These are phyloP conservation scores for Calonectria naviculata DNA, from an alignment of 2,329 filamentous ascomycete genomes.

Conservation along the genomic window DNA sequence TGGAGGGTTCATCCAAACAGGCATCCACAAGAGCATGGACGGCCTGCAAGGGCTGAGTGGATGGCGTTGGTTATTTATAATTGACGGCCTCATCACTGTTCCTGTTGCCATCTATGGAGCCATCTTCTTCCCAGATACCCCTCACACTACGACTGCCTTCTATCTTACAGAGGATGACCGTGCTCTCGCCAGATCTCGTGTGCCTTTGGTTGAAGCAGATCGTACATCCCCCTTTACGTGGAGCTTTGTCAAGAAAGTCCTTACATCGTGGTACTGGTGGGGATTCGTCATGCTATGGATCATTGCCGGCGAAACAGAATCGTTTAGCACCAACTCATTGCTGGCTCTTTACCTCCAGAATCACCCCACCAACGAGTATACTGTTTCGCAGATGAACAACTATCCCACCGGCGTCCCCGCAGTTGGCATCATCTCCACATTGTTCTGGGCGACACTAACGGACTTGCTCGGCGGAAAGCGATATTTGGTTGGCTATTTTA, in stretches of 20 bases:
- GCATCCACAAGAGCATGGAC: slow-evolving; percentile 62
- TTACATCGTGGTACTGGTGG: slow-evolving; percentile 73
- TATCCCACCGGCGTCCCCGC: slow-evolving; percentile 68
- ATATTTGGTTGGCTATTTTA: slow-evolving; percentile 75
- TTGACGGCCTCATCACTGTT: slow-evolving; percentile 67
- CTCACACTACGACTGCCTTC: slow-evolving; percentile 56
- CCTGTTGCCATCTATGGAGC: slow-evolving; percentile 48
- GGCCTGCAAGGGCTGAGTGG: slow-evolving; percentile 66
- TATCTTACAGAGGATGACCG: slow-evolving; percentile 59
- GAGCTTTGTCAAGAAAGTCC: slow-evolving; percentile 61
- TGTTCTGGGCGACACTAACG: slow-evolving; percentile 77
- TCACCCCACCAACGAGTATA: slow-evolving; percentile 56
- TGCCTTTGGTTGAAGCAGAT: slow-evolving; percentile 50
- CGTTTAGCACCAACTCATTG: slow-evolving; percentile 73
- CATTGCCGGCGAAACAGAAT: slow-evolving; percentile 78
- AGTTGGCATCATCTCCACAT: slow-evolving; percentile 67
- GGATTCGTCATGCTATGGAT: slow-evolving; percentile 76
- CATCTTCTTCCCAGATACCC: slow-evolving; percentile 54
- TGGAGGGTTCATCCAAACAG: slow-evolving; percentile 68
- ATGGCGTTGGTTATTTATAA: slow-evolving; percentile 79
- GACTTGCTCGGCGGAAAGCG: slow-evolving; percentile 72
- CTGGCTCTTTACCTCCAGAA: slow-evolving; percentile 62
- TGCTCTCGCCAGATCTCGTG: slow-evolving; percentile 53
- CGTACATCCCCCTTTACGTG: slow-evolving; percentile 58
- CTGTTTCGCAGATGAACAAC: slow-evolving; percentile 63